Base-by-base conservation (phyloP, 345 rosid genomes). In the Salix dunnii region DNA sequence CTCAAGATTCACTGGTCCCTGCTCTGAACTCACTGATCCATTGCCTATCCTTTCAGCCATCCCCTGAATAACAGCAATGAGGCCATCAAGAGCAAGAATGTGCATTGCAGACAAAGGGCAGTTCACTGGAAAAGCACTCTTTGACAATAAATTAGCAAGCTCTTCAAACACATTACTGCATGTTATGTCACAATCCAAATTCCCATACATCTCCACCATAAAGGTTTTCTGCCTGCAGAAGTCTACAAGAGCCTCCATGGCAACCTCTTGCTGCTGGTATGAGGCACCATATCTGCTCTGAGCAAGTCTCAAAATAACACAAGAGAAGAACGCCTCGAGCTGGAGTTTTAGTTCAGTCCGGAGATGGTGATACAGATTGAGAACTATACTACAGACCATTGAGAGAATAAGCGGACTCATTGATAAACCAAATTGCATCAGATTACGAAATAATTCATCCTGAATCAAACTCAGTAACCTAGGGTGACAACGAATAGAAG, bases 191-290 rank as follows among this genome's bases (percentile, higher is more conserved):
- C 99, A 96, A 81, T 96, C 99, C 71, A 94, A 86, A 84, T 96
- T 96, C 51, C 98, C 99, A 84, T 93, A 96, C 96, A 96, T 94
- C 89, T 96, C 99, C 85, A 92, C 98, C 99, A 96, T 96, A 80
- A 92, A 96, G 64, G 90, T 94, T 79, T 96, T 90, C 87, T 96
- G 98, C 89, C 99, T 84, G 84, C 99, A 96, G 79, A 96, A 91
- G 81, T 96, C 97, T 78, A 96, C 99, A 67, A 96, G 97, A 81
- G 99, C 97, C 85, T 94, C 99, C 99, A 96, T 96, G 72, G 97
- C 92, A 85, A 89, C 99, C 89, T 96, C 99, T 89, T 94, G 99
- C 86, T 93, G 99, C 88, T 91, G 97, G 78, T 92, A 92, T 42
- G 93, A 88, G 76, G 99, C 90, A 53, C 98, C 98, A 82, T 87